Evolutionary conservation across 2,329 filamentous ascomycete species (phyloP), one percentile per base, ranked within the genome.

Genomic region (Claviceps capensis): DNA sequence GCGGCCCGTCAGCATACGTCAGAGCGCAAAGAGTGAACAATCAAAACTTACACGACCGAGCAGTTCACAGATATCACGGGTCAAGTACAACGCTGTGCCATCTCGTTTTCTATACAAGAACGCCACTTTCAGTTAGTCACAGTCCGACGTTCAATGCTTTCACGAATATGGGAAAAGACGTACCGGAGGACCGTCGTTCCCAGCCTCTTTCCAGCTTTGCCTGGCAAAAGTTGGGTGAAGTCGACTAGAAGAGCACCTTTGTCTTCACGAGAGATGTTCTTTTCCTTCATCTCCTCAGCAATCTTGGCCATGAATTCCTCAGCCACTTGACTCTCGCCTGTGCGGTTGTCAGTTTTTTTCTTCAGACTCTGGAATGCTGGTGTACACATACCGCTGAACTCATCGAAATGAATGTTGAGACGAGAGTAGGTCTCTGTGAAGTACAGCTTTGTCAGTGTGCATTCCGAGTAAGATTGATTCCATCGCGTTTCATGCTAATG

Each of bases 81-180:
- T 87, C 47, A 90, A 75, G 63, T 91, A 90, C 37, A 88, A 76
- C 42, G 83, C 85, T 13, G 84, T 88, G 52, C 86, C 86, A 57
- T 86, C 82, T 58, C 78, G 80, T 70, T 87, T 86, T 57, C 62
- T 61, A 23, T 19, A 41, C 17, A 26, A 50, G 19, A 22, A 1
- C 49, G 23, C 5, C 16, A 30, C 4, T 30, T 37, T 14, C 1
- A 37, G 40, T 52, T 16, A 52, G 51, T 30, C 16, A 14, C 38
- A n/a, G 19, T 23, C 16, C 22, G 23, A 43, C 34, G 26, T 34
- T 34, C 30, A 11, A 34, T n/a, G 7, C 30, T 16, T 22, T 26
- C 30, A 13, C 34, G 2, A 36, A 19, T 9, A 26, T 46, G 6
- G 11, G 26, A 37, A 23, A 9, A 23, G n/a, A 36, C 58, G 36